A percentile compares a stretch with the other conserved stretches of the same genome.
Evolutionary conservation across 1,139 yeast species (phyloP).

Genomic region (Debaryomyces robertsiae): DNA sequence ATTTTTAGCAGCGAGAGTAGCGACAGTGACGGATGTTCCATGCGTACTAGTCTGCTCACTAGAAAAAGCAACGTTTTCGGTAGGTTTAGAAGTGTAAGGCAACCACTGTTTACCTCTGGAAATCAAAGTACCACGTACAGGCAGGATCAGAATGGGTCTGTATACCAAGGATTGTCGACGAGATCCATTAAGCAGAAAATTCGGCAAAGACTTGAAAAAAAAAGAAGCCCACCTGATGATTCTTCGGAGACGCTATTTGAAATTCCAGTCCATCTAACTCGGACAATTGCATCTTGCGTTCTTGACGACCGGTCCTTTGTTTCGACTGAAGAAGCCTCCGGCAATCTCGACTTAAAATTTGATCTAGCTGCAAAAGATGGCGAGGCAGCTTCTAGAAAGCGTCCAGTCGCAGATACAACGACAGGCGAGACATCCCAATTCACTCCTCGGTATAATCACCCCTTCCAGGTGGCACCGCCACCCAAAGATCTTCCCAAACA

Average conservation of each 20-base stretch:
- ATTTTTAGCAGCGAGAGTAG: background rate
- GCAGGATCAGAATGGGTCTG: too few relatives aligned
- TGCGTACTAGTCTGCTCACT: background rate
- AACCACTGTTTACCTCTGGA: too few relatives aligned
- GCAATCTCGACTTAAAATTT: slow-evolving; percentile 10
- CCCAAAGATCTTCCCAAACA: slow-evolving; percentile 18
- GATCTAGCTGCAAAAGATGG: slow-evolving; percentile 1
- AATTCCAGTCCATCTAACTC: slow-evolving; percentile 10
- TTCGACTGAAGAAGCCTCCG: slow-evolving; percentile 9
- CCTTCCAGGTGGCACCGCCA: slow-evolving; percentile 17
- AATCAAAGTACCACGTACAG: too few relatives aligned
- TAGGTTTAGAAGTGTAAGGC: background rate
- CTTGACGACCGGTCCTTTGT: slow-evolving; percentile 10
- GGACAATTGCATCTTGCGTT: slow-evolving; percentile 13
- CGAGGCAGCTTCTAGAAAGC: background rate
- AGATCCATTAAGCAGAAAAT: slow-evolving; percentile 11
- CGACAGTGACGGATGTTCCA: background rate
- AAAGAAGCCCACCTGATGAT: slow-evolving; percentile 6
- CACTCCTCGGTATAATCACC: slow-evolving; percentile 16
- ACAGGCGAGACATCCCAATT: background rate
- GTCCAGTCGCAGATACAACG: background rate
- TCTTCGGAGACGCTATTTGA: slow-evolving; percentile 1
- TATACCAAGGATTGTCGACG: background rate
- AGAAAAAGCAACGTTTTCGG: slow-evolving; percentile 1
- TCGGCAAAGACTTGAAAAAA: slow-evolving; percentile 10